Evolutionary conservation across 2,329 filamentous ascomycete species (phyloP), one percentile per base, ranked within the genome.

Genomic region (Fusarium sp.): DNA sequence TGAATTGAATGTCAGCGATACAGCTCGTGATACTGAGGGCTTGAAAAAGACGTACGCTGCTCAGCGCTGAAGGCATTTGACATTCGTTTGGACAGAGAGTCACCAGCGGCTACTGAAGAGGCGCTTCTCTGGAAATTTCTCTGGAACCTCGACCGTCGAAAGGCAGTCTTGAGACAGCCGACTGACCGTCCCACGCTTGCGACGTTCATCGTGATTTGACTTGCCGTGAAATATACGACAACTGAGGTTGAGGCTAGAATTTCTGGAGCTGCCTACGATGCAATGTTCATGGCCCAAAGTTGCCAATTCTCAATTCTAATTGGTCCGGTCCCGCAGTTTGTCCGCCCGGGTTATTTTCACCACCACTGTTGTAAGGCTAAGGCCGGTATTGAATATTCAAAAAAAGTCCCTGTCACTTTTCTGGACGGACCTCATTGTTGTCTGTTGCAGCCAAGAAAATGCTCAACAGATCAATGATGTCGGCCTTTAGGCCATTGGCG

Each of bases 161-260:
- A 77, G 40, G 88, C 82, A 30, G 87, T 83, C 81, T 92, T 92
- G 78, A 92, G 88, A 81, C 89, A 91, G 84, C 88, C 88, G 77
- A 92, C 81, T 67, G 92, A 91, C 87, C 91, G 89, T 81, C 87
- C 82, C 76, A 86, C 76, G 65, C 86, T 81, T 71, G 87, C 84
- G 72, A 87, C 85, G 85, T 93, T 94, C 84, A 86, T 88, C 70
- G 76, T 82, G 75, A 65, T 59, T 56, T 65, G 64, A 64, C 43
- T 70, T 69, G 57, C 67, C 49, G 71, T 67, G 67, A 54, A 55
- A 72, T 64, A 55, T 55, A 57, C 67, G 61, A 45, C 40, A 58
- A 69, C 41, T 62, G 70, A 72, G 58, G 70, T 70, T 65, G 55
- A 70, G 62, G 58, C 71, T 72, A 69, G 74, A 76, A 76, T 74